Base-by-base conservation (phyloP, 805 yeast species). In the Ogataea wickerhamii region DNA sequence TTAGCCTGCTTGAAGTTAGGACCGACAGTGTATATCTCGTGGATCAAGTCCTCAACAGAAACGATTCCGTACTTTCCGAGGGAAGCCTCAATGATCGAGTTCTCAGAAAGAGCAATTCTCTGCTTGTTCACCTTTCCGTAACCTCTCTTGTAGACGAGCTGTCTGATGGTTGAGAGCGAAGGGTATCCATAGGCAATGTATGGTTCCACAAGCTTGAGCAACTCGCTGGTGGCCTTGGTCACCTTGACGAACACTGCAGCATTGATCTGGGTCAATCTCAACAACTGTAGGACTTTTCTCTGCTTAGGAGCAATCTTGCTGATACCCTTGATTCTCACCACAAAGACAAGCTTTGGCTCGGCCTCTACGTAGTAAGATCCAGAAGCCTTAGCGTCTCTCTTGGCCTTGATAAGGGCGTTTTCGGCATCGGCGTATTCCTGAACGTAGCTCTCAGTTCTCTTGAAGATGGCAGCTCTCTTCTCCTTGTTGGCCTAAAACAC, bases 241-340 rank as follows among this genome's bases (percentile, higher is more conserved):
- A 87, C 82, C 74, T 83, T 87, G 66, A 87, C 94, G 66, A 87
- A 87, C 54, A 85, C 93, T 81, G 91, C 96, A 63, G 93, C 78
- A 80, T 87, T 87, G 73, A 87, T 85, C 78, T 86, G 95, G 68
- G 81, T 78, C 72, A 87, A 81, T 80, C 96, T 83, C 71, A 87
- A 78, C 68, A 88, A 80, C 75, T 84, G 96, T 71, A 87, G 72
- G 63, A 89, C 95, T 86, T 89, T 89, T 86, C 96, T 88, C 81
- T 96, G 96, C 84, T 89, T 89, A 66, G 97, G 96, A 67, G 96
- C 86, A 63, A 89, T 87, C 84, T 88, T 89, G 89, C 78, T 85
- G 72, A 89, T 87, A 89, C 97, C 97, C 91, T 89, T 89, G 82
- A 89, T 89, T 84, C 98, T 87, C 71, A 89, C 80, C 66, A 89